These are phyloP conservation scores for Pseudogymnoascus sp. DNA, from an alignment of 2,329 filamentous ascomycete species.

Conservation along the genomic window DNA sequence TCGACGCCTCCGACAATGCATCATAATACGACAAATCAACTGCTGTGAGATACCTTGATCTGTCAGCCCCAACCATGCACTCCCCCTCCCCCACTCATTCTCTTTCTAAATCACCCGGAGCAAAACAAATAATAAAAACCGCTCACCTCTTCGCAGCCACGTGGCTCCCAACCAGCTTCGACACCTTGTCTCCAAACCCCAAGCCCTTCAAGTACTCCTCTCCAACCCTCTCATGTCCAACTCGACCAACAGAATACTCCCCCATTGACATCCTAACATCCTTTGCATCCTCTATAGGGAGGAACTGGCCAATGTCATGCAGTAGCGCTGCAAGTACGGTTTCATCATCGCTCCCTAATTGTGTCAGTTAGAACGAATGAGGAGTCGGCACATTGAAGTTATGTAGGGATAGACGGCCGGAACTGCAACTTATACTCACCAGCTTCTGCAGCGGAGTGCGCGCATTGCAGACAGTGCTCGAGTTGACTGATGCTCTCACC, in stretches of 20 bases:
- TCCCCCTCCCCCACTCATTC: background rate
- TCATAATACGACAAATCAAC: slow-evolving; percentile 30
- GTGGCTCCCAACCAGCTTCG: slow-evolving; percentile 33
- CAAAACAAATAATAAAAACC: background rate
- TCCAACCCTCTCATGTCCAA: slow-evolving; percentile 34
- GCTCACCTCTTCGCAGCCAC: slow-evolving; percentile 31
- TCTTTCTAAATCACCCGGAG: background rate
- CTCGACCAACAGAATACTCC: slow-evolving; percentile 30
- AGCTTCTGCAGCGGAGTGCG: slow-evolving; percentile 23
- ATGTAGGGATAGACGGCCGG: background rate
- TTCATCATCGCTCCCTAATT: slow-evolving; percentile 21
- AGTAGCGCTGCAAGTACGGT: slow-evolving; percentile 34
- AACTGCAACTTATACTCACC: slow-evolving; percentile 17
- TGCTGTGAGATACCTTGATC: slow-evolving; percentile 31
- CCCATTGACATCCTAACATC: slow-evolving; percentile 24
- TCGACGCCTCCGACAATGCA: slow-evolving; percentile 31
- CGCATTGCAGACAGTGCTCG: slow-evolving; percentile 29
- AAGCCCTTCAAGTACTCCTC: slow-evolving; percentile 30
- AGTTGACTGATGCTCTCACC: slow-evolving; percentile 28
- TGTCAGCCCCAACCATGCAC: background rate
- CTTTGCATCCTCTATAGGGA: slow-evolving; percentile 29
- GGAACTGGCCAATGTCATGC: slow-evolving; percentile 38
- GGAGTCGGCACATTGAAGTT: background rate
- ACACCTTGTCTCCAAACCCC: slow-evolving; percentile 33
- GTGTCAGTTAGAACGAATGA: background rate